Evolutionary conservation across 345 rosid genomes (phyloP).

Genomic region (Salix dunnii): DNA sequence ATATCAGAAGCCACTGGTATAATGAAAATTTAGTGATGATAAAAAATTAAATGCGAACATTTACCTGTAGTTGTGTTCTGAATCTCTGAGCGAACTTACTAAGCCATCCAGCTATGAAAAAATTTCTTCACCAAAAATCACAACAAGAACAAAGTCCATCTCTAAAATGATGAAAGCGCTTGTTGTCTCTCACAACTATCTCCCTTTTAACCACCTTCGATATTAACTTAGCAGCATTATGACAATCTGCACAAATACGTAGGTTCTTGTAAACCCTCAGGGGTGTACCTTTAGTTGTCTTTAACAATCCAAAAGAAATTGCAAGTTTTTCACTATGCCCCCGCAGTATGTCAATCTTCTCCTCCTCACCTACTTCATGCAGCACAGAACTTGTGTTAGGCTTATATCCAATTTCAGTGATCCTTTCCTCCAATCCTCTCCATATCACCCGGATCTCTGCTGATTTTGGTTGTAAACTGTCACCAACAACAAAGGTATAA

Average conservation of each 20-base stretch:
- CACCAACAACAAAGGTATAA: slow-evolving; percentile 45
- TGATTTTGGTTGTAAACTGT: slow-evolving; percentile 18
- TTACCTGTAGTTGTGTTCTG: background rate
- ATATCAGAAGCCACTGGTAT: no score
- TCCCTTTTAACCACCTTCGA: slow-evolving; percentile 48
- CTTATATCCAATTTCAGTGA: slow-evolving; percentile 46
- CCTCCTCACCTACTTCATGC: slow-evolving; percentile 51
- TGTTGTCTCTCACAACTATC: slow-evolving; percentile 58
- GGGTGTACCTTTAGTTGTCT: slow-evolving; percentile 40
- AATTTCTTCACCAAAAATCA: slow-evolving; percentile 32
- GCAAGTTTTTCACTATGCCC: slow-evolving; percentile 64
- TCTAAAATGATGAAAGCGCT: slow-evolving; percentile 66
- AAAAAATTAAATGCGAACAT: background rate
- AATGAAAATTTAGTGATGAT: no score
- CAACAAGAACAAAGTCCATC: slow-evolving; percentile 50
- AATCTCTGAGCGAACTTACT: background rate
- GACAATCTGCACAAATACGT: slow-evolving; percentile 62
- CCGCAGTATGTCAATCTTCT: slow-evolving; percentile 43
- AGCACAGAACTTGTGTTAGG: slow-evolving; percentile 47
- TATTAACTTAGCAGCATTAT: slow-evolving; percentile 55
- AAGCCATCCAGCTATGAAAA: background rate
- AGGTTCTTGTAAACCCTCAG: slow-evolving; percentile 60
- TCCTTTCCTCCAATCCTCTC: slow-evolving; percentile 40
- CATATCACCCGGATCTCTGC: slow-evolving; percentile 36
- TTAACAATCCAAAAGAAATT: slow-evolving; percentile 50